Evolutionary conservation across 2,329 filamentous ascomycete species (phyloP).

Genomic region (Cryphonectria japonica): DNA sequence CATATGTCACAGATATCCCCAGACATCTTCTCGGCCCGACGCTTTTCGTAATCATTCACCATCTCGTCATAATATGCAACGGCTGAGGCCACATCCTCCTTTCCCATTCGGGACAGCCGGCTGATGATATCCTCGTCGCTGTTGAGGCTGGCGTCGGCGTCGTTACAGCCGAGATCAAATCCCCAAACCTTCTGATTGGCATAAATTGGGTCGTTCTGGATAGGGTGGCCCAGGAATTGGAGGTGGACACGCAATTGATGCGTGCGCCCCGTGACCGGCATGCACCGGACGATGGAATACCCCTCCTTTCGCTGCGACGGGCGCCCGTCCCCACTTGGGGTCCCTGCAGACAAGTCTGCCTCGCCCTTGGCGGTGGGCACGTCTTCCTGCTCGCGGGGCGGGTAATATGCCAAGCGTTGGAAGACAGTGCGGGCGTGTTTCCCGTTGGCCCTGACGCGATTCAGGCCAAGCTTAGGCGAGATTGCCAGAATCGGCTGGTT

Average conservation of each 20-base stretch:
- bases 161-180: slow-evolving; percentile 69
- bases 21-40: slow-evolving; percentile 91
- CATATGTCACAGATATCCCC: slow-evolving; percentile 82
- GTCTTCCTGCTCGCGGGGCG: slow-evolving; percentile 45
- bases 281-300: slow-evolving; percentile 92
- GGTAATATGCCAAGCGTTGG: slow-evolving; percentile 89
- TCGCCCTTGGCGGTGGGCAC: slow-evolving; percentile 31
- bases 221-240: slow-evolving; percentile 92
- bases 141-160: slow-evolving; percentile 68
- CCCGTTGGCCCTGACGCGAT: slow-evolving; percentile 90
- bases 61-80: slow-evolving; percentile 94
- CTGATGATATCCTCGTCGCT: slow-evolving; percentile 90
- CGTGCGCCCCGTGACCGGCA: slow-evolving; percentile 90
- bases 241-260: slow-evolving; percentile 95
- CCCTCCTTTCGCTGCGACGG: slow-evolving; percentile 66
- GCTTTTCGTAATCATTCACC: slow-evolving; percentile 86
- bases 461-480: slow-evolving; percentile 91
- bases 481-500: slow-evolving; percentile 93
- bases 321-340: slow-evolving; percentile 33
- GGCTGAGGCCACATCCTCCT: slow-evolving; percentile 87
- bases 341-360: slow-evolving; percentile 27
- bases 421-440: slow-evolving; percentile 92
- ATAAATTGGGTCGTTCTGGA: slow-evolving; percentile 97
- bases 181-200: slow-evolving; percentile 94
- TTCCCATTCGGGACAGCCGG: slow-evolving; percentile 86